phyloP scores from a whole-genome alignment of 164 flowering plant genomes.

The Stephania cephalantha region DNA sequence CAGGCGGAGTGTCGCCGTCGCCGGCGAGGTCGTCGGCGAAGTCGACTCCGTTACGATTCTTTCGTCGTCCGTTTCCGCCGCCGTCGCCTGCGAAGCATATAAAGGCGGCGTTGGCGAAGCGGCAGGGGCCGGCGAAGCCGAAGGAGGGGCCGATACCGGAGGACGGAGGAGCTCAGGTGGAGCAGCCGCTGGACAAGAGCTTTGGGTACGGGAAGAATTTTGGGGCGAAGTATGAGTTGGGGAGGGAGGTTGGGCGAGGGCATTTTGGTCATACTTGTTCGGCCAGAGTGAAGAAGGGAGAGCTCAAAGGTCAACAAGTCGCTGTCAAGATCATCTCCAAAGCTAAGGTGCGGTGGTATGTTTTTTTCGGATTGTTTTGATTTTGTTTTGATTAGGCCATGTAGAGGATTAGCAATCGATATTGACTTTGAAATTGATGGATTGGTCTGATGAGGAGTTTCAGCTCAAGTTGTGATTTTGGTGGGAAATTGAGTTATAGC shows the following conservation, averaged over 20 bases:
- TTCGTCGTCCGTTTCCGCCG: conserved; percentile 80
- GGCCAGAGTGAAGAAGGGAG: conserved; percentile 75
- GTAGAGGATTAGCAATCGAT: background rate
- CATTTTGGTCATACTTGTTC: conserved; percentile 98
- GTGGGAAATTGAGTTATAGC: background rate
- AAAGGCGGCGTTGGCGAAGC: conserved; percentile 65
- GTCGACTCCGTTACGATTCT: conserved; percentile 64
- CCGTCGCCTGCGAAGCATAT: conserved; percentile 99
- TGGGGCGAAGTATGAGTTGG: conserved; percentile 81
- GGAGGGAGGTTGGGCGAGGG: conserved; percentile 91
- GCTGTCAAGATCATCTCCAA: conserved; percentile 96
- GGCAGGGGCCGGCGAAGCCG: conserved; percentile 58
- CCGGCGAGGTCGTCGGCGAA: conserved; percentile 56
- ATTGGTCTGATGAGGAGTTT: background rate
- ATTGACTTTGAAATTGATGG: background rate
- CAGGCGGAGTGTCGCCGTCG: conserved; percentile 67
- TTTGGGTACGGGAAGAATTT: conserved; percentile 84
- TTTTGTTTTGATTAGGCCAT: background rate
- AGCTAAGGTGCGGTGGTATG: conserved; percentile 59
- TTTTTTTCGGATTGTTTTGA: background rate
- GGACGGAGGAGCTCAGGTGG: conserved; percentile 42
- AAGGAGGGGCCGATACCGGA: conserved; percentile 84
- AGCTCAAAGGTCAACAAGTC: conserved; percentile 60
- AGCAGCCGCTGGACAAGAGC: conserved; percentile 69
- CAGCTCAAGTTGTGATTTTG: background rate